phyloP scores from a whole-genome alignment of 2,329 filamentous ascomycete species.

The Alternaria tenuissima region DNA sequence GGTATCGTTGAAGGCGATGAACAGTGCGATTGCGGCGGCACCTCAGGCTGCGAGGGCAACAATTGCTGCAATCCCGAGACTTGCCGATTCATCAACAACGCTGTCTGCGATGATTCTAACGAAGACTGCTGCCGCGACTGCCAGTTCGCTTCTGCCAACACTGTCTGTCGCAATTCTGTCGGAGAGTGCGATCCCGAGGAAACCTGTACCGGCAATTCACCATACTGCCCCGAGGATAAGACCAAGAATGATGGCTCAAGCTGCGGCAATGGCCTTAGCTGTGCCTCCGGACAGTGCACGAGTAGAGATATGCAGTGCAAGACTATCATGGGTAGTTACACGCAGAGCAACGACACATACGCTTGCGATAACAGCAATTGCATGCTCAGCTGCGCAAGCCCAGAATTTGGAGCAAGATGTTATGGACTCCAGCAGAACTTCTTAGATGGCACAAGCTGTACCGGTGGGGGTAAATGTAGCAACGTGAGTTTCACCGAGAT shows the following conservation, averaged over 20 bases:
- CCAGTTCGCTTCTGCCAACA: slow-evolving; percentile 70
- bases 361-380: slow-evolving; percentile 80
- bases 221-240: slow-evolving; percentile 77
- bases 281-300: slow-evolving; percentile 94
- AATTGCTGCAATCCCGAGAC: slow-evolving; percentile 84
- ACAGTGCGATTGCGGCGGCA: slow-evolving; percentile 93
- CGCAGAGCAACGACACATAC: slow-evolving; percentile 76
- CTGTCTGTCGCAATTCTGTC: slow-evolving; percentile 80
- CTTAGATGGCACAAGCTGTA: slow-evolving; percentile 87
- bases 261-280: slow-evolving; percentile 78
- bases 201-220: slow-evolving; percentile 75
- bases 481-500: slow-evolving; percentile 63
- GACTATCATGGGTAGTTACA: slow-evolving; percentile 79
- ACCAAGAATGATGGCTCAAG: slow-evolving; percentile 72
- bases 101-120: slow-evolving; percentile 84
- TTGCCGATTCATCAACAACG: slow-evolving; percentile 79
- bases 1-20: slow-evolving; percentile 95
- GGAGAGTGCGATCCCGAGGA: slow-evolving; percentile 88
- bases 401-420: slow-evolving; percentile 72
- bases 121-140: slow-evolving; percentile 83
- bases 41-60: slow-evolving; percentile 74
- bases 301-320: slow-evolving; percentile 89
- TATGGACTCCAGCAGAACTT: slow-evolving; percentile 88
- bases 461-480: slow-evolving; percentile 77
- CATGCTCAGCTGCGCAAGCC: slow-evolving; percentile 76